A percentile compares a stretch with the other conserved stretches of the same genome.
phyloP scores from a whole-genome alignment of 495 filamentous ascomycete genomes.

The Penicillium robsamsonii region DNA sequence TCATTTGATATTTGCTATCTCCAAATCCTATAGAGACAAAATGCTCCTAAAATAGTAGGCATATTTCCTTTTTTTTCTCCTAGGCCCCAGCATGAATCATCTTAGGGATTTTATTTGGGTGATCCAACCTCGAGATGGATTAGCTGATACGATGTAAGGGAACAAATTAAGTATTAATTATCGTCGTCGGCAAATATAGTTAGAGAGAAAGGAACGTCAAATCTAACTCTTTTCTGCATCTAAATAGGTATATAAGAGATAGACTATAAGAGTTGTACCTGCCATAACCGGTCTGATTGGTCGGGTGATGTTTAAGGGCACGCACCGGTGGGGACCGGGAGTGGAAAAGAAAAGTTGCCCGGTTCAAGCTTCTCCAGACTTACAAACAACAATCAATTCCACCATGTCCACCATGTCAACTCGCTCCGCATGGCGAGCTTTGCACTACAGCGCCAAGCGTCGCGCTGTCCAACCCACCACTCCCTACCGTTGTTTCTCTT shows the following conservation, averaged over 20 bases:
- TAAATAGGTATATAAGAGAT: neutral
- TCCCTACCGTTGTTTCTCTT: conserved; percentile 56
- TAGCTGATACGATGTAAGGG: no score
- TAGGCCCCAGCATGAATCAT: no score
- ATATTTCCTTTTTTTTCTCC: no score
- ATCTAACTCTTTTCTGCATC: neutral
- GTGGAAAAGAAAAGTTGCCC: conserved; percentile 26
- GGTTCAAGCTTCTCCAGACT: conserved; percentile 6
- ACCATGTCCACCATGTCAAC: conserved; percentile 26
- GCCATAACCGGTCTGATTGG: conserved; percentile 20
- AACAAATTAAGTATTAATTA: no score
- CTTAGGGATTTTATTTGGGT: neutral
- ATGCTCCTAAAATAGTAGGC: neutral
- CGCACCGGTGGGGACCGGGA: conserved; percentile 12
- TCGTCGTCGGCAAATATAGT: neutral
- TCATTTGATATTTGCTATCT: neutral
- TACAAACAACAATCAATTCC: neutral
- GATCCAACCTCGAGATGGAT: neutral
- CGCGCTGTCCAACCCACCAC: conserved; percentile 26
- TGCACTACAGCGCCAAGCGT: conserved; percentile 34
- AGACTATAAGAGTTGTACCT: neutral
- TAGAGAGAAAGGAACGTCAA: neutral
- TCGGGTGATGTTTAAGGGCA: conserved; percentile 1
- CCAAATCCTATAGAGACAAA: neutral
- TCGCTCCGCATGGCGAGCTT: conserved; percentile 38